phyloP scores from a whole-genome alignment of 805 yeast genomes.

The Yamadazyma insecticola region DNA sequence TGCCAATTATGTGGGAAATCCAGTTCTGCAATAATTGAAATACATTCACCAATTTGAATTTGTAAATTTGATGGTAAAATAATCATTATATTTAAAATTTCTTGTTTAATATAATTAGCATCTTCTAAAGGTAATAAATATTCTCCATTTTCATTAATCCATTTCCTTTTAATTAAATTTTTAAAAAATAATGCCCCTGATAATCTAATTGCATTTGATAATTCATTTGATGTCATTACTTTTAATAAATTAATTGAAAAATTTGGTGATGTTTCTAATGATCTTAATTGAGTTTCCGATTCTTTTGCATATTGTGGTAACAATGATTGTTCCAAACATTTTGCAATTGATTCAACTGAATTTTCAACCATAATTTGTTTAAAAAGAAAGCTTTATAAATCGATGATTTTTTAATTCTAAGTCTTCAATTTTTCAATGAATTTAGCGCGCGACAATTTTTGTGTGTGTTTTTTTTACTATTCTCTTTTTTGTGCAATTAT shows the following conservation, averaged over 20 bases:
- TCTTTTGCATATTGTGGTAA: slow-evolving; percentile 58
- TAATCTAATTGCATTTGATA: slow-evolving; percentile 57
- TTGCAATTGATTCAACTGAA: slow-evolving; percentile 47
- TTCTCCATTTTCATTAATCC: slow-evolving; percentile 89
- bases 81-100: slow-evolving; percentile 85
- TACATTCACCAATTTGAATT: slow-evolving; percentile 91
- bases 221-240: slow-evolving; percentile 61
- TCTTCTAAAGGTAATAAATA: slow-evolving; percentile 60
- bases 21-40: slow-evolving; percentile 88
- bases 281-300: slow-evolving; percentile 62
- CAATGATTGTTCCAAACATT: slow-evolving; percentile 58
- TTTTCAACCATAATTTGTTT: slow-evolving; percentile 35
- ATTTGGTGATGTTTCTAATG: slow-evolving; percentile 63
- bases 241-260: slow-evolving; percentile 74
- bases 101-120: slow-evolving; percentile 62
- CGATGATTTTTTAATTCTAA: too few species aligned
- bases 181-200: slow-evolving; percentile 92
- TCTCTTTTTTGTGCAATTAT: too few species aligned
- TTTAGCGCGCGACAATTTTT: too few species aligned
- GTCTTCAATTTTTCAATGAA: too few species aligned
- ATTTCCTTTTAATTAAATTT: slow-evolving; percentile 75
- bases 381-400: neutral
- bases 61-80: slow-evolving; percentile 73
- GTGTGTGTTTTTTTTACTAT: too few species aligned
- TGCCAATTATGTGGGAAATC: slow-evolving; percentile 95